phyloP scores from a whole-genome alignment of 352 stramenopile species.

The Phytophthora pisi region DNA sequence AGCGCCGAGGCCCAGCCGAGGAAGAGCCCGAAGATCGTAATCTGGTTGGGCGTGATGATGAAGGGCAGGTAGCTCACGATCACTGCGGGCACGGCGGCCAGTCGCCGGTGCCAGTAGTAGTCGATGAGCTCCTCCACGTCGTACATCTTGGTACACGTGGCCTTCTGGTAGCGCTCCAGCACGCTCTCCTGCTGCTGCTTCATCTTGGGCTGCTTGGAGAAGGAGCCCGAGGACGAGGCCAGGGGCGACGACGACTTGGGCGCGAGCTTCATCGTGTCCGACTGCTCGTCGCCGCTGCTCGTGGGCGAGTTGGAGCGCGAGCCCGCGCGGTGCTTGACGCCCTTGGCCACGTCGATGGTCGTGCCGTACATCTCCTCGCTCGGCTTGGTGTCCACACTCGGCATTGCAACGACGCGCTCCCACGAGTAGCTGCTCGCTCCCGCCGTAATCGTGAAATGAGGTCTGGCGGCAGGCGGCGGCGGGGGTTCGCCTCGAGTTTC shows the following conservation, averaged over 20 bases:
- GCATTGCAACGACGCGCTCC: neutral
- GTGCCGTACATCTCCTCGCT: constrained; percentile 30
- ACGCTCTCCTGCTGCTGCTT: constrained; percentile 40
- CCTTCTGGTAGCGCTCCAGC: constrained; percentile 71
- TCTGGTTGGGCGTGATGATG: constrained; percentile 87
- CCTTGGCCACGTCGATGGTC: constrained; percentile 31
- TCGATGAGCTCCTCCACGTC: constrained; percentile 87
- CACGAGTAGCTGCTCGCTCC: neutral
- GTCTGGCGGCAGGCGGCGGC: neutral
- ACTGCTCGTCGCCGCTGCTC: constrained; percentile 45
- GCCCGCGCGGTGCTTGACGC: constrained; percentile 37
- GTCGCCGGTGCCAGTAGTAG: constrained; percentile 83
- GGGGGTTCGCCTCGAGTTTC: neutral
- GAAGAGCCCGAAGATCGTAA: constrained; percentile 78
- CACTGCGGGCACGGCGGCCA: constrained; percentile 73
- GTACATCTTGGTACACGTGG: constrained; percentile 86
- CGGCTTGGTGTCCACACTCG: constrained; percentile 10
- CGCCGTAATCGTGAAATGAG: constrained; percentile 40
- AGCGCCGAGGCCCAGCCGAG: constrained; percentile 71
- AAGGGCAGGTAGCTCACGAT: constrained; percentile 86
- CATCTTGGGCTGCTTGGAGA: constrained; percentile 29
- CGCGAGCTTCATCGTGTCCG: constrained; percentile 34
- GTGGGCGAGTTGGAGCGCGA: constrained; percentile 44
- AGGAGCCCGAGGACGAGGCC: constrained; percentile 9
- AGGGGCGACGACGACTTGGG: constrained; percentile 24